Conservation (phyloP, 192 early-diverging fungal species). For the Phlyctochytrium bullatum region DNA sequence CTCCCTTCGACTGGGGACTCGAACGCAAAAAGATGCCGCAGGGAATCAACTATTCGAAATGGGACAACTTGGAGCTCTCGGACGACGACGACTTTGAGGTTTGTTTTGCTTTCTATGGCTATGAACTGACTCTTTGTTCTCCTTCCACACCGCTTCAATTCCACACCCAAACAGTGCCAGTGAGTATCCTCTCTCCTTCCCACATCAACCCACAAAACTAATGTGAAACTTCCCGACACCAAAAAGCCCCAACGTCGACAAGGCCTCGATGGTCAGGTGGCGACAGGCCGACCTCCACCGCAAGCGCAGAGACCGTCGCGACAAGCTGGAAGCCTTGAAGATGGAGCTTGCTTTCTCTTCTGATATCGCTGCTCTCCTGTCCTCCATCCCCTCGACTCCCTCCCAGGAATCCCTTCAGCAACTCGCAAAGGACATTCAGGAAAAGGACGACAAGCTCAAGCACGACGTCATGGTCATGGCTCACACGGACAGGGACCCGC, state of each 20-base stretch:
- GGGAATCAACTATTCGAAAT: slow-evolving; percentile 72
- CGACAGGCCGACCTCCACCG: slow-evolving; percentile 85
- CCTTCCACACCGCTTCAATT: too few species aligned
- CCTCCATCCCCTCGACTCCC: background rate
- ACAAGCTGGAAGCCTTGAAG: slow-evolving; percentile 50
- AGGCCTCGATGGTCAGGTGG: slow-evolving; percentile 81
- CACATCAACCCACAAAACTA: background rate
- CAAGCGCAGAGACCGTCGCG: slow-evolving; percentile 74
- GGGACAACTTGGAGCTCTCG: slow-evolving; percentile 93
- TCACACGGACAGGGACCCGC: slow-evolving; percentile 25
- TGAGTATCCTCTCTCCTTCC: slow-evolving; percentile 17
- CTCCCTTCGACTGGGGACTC: too few species aligned
- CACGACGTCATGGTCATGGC: slow-evolving; percentile 14
- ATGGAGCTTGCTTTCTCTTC: slow-evolving; percentile 30
- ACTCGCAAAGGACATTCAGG: background rate
- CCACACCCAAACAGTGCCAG: slow-evolving; percentile 36
- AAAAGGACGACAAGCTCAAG: slow-evolving; percentile 9
- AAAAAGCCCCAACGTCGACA: slow-evolving; percentile 91
- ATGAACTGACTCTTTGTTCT: too few species aligned
- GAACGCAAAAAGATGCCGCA: background rate
- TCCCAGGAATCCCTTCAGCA: background rate
- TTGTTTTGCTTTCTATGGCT: background rate
- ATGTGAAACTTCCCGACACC: background rate
- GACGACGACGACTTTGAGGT: slow-evolving; percentile 95
- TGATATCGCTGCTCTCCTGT: slow-evolving; percentile 21